Conservation (phyloP, 2,329 filamentous ascomycete genomes). For the Arachnomyces sp. region DNA sequence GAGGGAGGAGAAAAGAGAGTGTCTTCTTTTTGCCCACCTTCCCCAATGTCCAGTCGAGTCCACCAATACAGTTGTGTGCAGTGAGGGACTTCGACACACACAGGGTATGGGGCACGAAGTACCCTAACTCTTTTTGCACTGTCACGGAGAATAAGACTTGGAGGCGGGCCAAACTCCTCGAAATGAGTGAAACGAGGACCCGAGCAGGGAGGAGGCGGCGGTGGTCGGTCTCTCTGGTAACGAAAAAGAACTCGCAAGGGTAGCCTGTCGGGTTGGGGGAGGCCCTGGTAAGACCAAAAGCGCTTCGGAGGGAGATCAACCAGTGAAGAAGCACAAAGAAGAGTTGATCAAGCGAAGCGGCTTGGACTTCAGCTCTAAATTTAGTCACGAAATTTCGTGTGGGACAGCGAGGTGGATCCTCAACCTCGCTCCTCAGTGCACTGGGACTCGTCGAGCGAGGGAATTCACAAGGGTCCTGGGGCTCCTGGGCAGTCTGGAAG, state of each 20-base stretch:
- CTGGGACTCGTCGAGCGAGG: too few species aligned
- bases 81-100: too few species aligned
- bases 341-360: constrained; percentile 6
- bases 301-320: background rate
- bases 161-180: constrained; percentile 4
- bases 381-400: constrained; percentile 22
- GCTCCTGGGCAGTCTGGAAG: constrained; percentile 16
- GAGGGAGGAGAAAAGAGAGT: too few species aligned
- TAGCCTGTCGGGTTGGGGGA: constrained; percentile 2
- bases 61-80: too few species aligned
- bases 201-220: constrained; percentile 4
- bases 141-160: constrained; percentile 9
- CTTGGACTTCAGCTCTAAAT: constrained; percentile 27
- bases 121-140: constrained; percentile 8
- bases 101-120: too few species aligned
- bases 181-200: constrained; percentile 7
- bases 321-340: background rate
- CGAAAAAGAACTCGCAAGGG: background rate
- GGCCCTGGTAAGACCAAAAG: constrained; percentile 6
- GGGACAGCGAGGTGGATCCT: too few species aligned
- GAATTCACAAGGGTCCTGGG: constrained; percentile 1
- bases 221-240: background rate
- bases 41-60: too few species aligned
- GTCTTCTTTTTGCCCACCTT: too few species aligned
- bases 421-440: constrained; percentile 8